Conservation (phyloP, 805 yeast genomes). For the Metschnikowia peoriensis region DNA sequence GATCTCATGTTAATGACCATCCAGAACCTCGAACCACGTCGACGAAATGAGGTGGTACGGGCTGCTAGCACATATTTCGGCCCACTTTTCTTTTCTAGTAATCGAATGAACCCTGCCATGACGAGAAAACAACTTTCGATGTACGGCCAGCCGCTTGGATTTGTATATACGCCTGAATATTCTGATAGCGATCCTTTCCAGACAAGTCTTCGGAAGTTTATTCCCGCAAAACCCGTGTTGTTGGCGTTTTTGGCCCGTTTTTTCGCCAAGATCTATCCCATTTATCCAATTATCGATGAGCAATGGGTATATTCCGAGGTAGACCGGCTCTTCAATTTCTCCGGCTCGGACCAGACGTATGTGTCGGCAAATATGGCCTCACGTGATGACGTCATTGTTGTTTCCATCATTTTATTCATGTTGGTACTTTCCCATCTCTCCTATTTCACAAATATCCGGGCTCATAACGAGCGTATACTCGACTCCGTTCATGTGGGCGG, state of each 20-base stretch:
- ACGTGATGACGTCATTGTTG: conserved; percentile 14
- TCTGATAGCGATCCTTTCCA: conserved; percentile 10
- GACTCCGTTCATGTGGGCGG: conserved; percentile 8
- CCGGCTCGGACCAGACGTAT: conserved; percentile 3
- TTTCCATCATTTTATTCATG: conserved; percentile 17
- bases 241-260: conserved; percentile 14
- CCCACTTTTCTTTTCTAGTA: conserved; percentile 7
- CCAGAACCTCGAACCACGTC: conserved; percentile 4
- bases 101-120: conserved; percentile 5
- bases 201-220: conserved; percentile 8
- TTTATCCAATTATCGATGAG: conserved; percentile 18
- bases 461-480: conserved; percentile 12
- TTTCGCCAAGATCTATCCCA: conserved; percentile 17
- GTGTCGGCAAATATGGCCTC: conserved; percentile 10
- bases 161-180: conserved; percentile 5
- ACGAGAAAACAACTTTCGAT: conserved; percentile 11
- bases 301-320: conserved; percentile 9
- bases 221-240: conserved; percentile 13
- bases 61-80: conserved; percentile 11
- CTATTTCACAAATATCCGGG: conserved; percentile 14
- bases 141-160: conserved; percentile 16
- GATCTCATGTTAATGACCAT: conserved; percentile 13
- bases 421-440: conserved; percentile 19
- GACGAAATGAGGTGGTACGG: conserved; percentile 8
- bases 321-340: conserved; percentile 7